Conservation (phyloP, 306 rosid species). For the Cucumis cinereus region DNA sequence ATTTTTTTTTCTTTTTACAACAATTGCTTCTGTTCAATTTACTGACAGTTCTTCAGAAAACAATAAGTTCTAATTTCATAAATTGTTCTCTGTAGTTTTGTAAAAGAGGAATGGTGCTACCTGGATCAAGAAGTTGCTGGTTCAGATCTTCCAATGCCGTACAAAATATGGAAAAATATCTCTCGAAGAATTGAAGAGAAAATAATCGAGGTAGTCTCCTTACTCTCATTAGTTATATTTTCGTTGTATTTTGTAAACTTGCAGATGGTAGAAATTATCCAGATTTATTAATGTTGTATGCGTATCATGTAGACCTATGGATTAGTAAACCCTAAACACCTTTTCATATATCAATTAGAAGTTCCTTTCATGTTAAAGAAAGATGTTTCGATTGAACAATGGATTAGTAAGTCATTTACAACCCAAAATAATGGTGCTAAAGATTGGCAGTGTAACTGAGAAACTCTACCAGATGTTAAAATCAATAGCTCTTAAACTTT, state of each 20-base stretch:
- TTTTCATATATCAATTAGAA: too few species aligned
- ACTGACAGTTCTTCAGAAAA: neutral
- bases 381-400: neutral
- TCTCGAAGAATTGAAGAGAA: slow-evolving; percentile 53
- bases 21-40: neutral
- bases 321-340: too few species aligned
- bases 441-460: neutral
- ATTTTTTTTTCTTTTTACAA: too few species aligned
- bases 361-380: too few species aligned
- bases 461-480: neutral
- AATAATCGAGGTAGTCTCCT: slow-evolving; percentile 31
- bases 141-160: slow-evolving; percentile 52
- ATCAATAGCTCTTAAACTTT: neutral
- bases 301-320: neutral
- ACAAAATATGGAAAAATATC: slow-evolving; percentile 57
- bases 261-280: neutral
- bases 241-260: neutral
- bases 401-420: neutral
- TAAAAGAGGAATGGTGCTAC: slow-evolving; percentile 65
- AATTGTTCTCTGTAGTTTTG: slow-evolving; percentile 42
- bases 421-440: neutral
- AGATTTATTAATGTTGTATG: neutral
- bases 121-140: slow-evolving; percentile 25
- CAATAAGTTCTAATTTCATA: neutral
- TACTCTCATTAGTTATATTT: neutral